Conservation (phyloP, 345 rosid genomes). For the Diplotaxis tenuifolia region DNA sequence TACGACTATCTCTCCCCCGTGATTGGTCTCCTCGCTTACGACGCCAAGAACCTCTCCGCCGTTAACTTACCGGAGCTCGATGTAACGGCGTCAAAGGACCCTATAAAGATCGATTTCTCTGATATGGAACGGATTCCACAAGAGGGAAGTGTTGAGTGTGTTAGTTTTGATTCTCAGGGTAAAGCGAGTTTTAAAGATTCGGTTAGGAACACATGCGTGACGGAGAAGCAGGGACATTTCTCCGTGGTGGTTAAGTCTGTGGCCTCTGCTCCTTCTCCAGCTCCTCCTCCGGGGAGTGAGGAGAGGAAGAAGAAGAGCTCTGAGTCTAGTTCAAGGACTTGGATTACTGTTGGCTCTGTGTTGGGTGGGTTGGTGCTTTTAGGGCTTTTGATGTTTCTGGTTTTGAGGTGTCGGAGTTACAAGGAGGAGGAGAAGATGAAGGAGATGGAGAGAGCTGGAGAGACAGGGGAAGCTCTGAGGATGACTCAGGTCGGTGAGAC, state of each 20-base stretch:
- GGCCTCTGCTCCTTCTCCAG: constrained; percentile 50
- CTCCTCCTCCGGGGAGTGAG: constrained; percentile 31
- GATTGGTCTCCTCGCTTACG: constrained; percentile 80
- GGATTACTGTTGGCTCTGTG: constrained; percentile 85
- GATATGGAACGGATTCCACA: constrained; percentile 46
- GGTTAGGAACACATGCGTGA: constrained; percentile 55
- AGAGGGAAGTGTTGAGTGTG: constrained; percentile 67
- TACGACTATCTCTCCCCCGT: constrained; percentile 69
- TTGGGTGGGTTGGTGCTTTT: constrained; percentile 63
- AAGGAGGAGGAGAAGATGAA: constrained; percentile 64
- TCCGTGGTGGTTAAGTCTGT: constrained; percentile 68
- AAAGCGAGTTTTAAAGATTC: constrained; percentile 50
- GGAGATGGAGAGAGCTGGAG: constrained; percentile 94
- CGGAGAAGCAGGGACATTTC: constrained; percentile 76
- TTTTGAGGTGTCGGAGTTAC: constrained; percentile 54
- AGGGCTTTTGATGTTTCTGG: constrained; percentile 47
- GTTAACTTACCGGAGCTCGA: constrained; percentile 47
- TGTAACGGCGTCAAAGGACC: constrained; percentile 46
- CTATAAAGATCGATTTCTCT: constrained; percentile 62
- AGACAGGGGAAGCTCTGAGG: constrained; percentile 74
- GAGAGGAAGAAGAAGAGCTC: constrained; percentile 30
- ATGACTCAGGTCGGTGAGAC: constrained; percentile 80
- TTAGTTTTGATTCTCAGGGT: constrained; percentile 66
- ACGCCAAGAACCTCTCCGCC: constrained; percentile 66
- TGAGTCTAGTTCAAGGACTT: constrained; percentile 34